Evolutionary conservation across 495 filamentous ascomycete genomes (phyloP).

Genomic region (Tuber aestivum): DNA sequence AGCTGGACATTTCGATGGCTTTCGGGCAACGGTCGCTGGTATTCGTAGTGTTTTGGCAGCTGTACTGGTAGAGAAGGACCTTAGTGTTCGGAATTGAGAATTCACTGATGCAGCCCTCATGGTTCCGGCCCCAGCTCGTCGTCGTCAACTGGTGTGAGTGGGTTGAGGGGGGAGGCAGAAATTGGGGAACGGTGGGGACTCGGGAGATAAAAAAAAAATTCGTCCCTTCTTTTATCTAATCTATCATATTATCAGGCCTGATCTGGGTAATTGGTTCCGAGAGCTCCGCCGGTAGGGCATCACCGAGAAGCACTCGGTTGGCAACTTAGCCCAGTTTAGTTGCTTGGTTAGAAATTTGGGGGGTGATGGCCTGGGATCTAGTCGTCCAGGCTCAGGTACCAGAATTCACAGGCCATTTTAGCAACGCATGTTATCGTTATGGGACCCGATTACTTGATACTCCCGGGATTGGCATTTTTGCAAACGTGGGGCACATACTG

Average conservation of each 20-base stretch:
- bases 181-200: background rate
- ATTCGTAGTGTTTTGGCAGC: slow-evolving; percentile 16
- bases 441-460: slow-evolving; percentile 3
- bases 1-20: background rate
- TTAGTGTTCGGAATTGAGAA: slow-evolving; percentile 35
- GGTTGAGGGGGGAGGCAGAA: slow-evolving; percentile 6
- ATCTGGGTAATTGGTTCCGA: slow-evolving; percentile 14
- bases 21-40: background rate
- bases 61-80: slow-evolving; percentile 12
- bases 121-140: slow-evolving; percentile 17
- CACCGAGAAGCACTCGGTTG: slow-evolving; percentile 8
- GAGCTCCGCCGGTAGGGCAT: background rate
- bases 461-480: slow-evolving; percentile 1
- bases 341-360: background rate
- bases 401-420: background rate
- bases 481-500: background rate
- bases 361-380: background rate
- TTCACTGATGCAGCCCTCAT: slow-evolving; percentile 24
- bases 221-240: slow-evolving; percentile 25
- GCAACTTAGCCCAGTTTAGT: too few species aligned
- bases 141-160: background rate
- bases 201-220: slow-evolving; percentile 17
- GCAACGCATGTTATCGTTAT: background rate
- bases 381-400: background rate
- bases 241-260: slow-evolving; percentile 19